These are phyloP conservation scores for Yarrowia porcina DNA, from an alignment of 805 yeast genomes.

Conservation along the genomic window DNA sequence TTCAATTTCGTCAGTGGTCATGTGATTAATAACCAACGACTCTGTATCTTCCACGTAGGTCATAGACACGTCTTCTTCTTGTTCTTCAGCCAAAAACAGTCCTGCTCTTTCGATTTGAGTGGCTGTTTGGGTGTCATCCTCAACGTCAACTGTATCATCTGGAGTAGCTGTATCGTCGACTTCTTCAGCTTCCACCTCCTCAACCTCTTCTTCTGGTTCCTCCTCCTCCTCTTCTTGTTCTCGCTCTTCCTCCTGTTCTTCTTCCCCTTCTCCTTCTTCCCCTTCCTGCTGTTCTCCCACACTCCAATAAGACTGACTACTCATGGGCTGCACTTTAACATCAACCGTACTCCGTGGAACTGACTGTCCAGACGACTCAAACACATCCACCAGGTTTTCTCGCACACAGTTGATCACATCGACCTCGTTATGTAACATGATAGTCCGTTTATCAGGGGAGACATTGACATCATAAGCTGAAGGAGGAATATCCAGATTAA, in stretches of 20 bases:
- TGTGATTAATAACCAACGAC: slow-evolving; percentile 8
- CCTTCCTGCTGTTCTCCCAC: too few relatives aligned
- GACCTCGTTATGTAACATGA: slow-evolving; percentile 65
- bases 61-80: background rate
- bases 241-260: background rate
- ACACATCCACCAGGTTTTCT: slow-evolving; percentile 49
- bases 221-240: background rate
- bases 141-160: background rate
- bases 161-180: background rate
- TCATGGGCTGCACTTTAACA: slow-evolving; percentile 3
- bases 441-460: slow-evolving; percentile 82
- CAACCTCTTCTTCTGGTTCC: background rate
- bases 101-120: background rate
- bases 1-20: background rate
- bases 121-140: background rate
- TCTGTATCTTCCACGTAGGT: slow-evolving; percentile 6
- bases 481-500: slow-evolving; percentile 56
- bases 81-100: background rate
- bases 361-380: slow-evolving; percentile 41
- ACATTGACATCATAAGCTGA: slow-evolving; percentile 68
- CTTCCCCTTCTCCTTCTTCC: background rate
- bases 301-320: slow-evolving; percentile 5
- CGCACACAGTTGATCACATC: slow-evolving; percentile 55
- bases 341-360: slow-evolving; percentile 38
- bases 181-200: background rate